phyloP scores from a whole-genome alignment of 1,284 basidiomycete species.

The Neotropicomus parvogracilis region DNA sequence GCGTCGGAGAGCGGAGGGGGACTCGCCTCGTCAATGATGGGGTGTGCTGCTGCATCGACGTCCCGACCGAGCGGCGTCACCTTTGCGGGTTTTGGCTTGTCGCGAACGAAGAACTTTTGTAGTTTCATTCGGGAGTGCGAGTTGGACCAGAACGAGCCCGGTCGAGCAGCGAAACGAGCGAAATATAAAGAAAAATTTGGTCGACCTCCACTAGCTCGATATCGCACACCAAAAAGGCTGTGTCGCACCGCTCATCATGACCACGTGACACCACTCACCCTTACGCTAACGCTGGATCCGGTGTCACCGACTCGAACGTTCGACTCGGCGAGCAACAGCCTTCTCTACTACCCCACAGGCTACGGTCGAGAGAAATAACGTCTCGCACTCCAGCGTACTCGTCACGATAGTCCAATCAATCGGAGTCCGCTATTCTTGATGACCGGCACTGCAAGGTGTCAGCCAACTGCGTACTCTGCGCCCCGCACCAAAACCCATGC shows the following conservation, averaged over 20 bases:
- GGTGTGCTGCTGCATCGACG: constrained; percentile 31
- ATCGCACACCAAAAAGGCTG: constrained; percentile 27
- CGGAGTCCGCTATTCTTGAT: constrained; percentile 54
- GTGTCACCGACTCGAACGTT: too few relatives aligned
- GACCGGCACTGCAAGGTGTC: constrained; percentile 59
- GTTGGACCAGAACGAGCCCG: background rate
- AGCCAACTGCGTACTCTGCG: too few relatives aligned
- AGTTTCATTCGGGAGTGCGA: constrained; percentile 36
- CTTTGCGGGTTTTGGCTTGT: constrained; percentile 42
- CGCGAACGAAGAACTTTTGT: constrained; percentile 47
- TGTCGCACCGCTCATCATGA: constrained; percentile 20
- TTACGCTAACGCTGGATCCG: too few relatives aligned
- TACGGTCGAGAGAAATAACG: too few relatives aligned
- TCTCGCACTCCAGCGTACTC: too few relatives aligned
- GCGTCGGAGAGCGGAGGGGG: too few relatives aligned
- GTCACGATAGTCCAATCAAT: too few relatives aligned
- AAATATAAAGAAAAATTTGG: constrained; percentile 5
- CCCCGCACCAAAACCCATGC: too few relatives aligned
- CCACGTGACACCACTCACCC: constrained; percentile 23
- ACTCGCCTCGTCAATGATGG: constrained; percentile 29
- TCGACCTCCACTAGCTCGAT: constrained; percentile 9
- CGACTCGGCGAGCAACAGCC: too few relatives aligned
- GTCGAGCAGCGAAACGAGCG: background rate
- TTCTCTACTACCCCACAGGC: too few relatives aligned
- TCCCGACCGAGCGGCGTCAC: constrained; percentile 31